phyloP scores from a whole-genome alignment of 2,329 filamentous ascomycete genomes.

The Nigrograna mackinnonii region DNA sequence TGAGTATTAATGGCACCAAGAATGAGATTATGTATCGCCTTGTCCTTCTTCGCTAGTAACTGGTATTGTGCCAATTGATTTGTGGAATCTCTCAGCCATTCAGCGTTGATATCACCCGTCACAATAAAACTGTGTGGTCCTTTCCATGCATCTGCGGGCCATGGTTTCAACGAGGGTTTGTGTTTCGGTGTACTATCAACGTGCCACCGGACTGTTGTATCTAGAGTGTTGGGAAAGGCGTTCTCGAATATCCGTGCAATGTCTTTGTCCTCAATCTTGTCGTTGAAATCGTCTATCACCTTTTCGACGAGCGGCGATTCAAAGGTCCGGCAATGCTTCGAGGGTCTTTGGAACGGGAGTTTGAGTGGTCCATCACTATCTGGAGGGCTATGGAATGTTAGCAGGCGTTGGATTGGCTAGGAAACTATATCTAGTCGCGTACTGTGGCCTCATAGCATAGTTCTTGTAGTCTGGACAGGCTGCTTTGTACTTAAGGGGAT shows the following conservation, averaged over 20 bases:
- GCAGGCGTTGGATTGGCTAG: neutral
- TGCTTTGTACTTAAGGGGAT: conserved; percentile 38
- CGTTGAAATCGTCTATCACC: conserved; percentile 81
- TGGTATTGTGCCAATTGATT: conserved; percentile 95
- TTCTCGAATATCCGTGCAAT: conserved; percentile 94
- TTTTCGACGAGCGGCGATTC: conserved; percentile 83
- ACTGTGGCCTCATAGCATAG: conserved; percentile 66
- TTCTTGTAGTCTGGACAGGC: conserved; percentile 69
- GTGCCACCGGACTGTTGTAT: conserved; percentile 89
- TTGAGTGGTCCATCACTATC: conserved; percentile 77
- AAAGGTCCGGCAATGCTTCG: conserved; percentile 83
- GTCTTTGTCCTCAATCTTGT: conserved; percentile 80
- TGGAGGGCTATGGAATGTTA: conserved; percentile 62
- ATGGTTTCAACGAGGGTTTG: conserved; percentile 40
- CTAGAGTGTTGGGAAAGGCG: conserved; percentile 87
- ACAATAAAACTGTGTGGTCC: conserved; percentile 92
- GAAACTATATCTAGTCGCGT: conserved; percentile 38
- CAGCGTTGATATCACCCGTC: conserved; percentile 88
- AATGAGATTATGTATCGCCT: conserved; percentile 76
- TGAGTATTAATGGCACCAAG: conserved; percentile 96
- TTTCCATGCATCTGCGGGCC: conserved; percentile 66
- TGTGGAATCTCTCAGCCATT: conserved; percentile 90
- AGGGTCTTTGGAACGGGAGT: conserved; percentile 85
- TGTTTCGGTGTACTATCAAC: conserved; percentile 59
- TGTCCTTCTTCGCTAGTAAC: conserved; percentile 78